phyloP scores from a whole-genome alignment of 2,329 filamentous ascomycete species.

The Fusarium domesticum region DNA sequence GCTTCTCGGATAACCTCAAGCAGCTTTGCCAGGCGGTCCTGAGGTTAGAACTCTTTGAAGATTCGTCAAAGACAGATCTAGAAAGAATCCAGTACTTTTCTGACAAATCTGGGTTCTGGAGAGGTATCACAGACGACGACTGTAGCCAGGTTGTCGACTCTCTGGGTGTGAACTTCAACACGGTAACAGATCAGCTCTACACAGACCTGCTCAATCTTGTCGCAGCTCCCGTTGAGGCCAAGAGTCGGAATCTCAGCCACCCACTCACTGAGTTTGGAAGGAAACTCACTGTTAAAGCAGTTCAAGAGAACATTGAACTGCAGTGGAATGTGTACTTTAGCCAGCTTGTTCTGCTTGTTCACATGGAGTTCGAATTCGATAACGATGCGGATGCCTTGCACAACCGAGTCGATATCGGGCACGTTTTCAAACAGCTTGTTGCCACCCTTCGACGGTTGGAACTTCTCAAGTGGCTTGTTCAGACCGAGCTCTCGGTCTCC shows the following conservation, averaged over 20 bases:
- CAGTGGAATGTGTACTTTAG: constrained; percentile 76
- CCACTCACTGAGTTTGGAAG: constrained; percentile 73
- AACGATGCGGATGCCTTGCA: constrained; percentile 65
- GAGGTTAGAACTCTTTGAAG: constrained; percentile 70
- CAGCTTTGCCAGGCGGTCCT: constrained; percentile 66
- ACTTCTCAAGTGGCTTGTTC: constrained; percentile 67
- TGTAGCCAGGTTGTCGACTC: constrained; percentile 66
- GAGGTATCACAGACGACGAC: constrained; percentile 79
- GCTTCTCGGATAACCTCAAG: constrained; percentile 66
- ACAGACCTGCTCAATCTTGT: constrained; percentile 48
- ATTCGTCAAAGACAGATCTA: constrained; percentile 64
- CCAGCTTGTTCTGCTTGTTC: constrained; percentile 76
- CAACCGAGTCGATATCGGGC: constrained; percentile 61
- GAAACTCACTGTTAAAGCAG: constrained; percentile 69
- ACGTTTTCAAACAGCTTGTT: constrained; percentile 67
- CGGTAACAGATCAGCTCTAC: constrained; percentile 55
- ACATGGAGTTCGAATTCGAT: constrained; percentile 81
- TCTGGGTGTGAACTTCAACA: constrained; percentile 64
- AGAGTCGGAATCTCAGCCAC: constrained; percentile 44
- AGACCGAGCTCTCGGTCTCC: constrained; percentile 54
- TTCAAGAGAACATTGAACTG: constrained; percentile 73
- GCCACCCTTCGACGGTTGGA: constrained; percentile 70
- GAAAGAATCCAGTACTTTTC: constrained; percentile 78
- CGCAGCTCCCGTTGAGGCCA: constrained; percentile 44
- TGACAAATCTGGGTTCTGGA: constrained; percentile 72